Percentiles rank a stretch among this genome's conserved stretches.
Evolutionary conservation across 345 rosid species (phyloP).

Genomic region (Lumnitzera racemosa): DNA sequence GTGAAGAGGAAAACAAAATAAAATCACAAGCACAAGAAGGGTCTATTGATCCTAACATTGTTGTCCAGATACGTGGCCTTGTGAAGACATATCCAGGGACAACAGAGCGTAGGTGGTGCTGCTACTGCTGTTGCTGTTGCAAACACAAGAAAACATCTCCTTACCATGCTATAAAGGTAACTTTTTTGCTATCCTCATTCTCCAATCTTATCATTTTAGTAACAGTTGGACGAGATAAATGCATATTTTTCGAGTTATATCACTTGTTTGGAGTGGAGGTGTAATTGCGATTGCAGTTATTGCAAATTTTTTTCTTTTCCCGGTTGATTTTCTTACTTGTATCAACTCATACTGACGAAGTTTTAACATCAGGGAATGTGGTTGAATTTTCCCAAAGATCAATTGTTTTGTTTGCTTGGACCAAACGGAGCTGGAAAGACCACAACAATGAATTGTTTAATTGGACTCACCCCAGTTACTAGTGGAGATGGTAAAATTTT

Average conservation of each 20-base stretch:
- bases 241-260: no score
- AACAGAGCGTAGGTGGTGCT: slow-evolving; percentile 8
- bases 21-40: slow-evolving; percentile 46
- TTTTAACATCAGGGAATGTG: slow-evolving; percentile 50
- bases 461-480: slow-evolving; percentile 81
- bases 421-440: slow-evolving; percentile 98
- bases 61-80: slow-evolving; percentile 80
- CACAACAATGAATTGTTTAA: slow-evolving; percentile 70
- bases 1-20: slow-evolving; percentile 58
- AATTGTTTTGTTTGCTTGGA: slow-evolving; percentile 90
- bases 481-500: slow-evolving; percentile 62
- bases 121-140: slow-evolving; percentile 51
- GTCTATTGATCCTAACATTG: slow-evolving; percentile 42
- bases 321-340: background rate
- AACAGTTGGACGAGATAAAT: no score
- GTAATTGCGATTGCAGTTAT: no score
- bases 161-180: slow-evolving; percentile 77
- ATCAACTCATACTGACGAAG: background rate
- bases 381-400: slow-evolving; percentile 76
- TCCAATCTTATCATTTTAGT: no score
- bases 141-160: slow-evolving; percentile 76
- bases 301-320: no score
- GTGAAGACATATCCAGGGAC: slow-evolving; percentile 69
- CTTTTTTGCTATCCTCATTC: no score
- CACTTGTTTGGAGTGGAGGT: no score